Evolutionary conservation across 805 yeast species (phyloP), one percentile per base, ranked within the genome.

Genomic region (Torulaspora gathmanii): DNA sequence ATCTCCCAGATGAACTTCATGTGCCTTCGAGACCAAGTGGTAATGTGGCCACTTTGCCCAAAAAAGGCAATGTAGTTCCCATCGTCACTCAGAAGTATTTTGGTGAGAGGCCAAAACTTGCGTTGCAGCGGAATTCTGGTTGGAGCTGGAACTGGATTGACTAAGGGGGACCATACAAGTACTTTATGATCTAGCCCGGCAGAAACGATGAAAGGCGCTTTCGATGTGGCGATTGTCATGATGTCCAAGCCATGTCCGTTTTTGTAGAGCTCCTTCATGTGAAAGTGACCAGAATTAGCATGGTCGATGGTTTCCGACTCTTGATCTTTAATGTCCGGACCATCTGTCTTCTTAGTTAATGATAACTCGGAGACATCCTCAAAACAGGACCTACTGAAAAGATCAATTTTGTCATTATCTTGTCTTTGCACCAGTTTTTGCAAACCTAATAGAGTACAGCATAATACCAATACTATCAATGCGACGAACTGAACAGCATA

Each of bases 131-230:
- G 75, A 22, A 73, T 56, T 37, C 67, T 70, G 1, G 74, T 69
- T 6, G 79, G 80, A 19, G 56, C 49, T 41, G 73, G 82, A 40
- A 66, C 61, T 33, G 72, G 85, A 16, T 58, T 63, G 1, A 70
- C 63, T 44, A 80, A 58, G 3, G 89, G 89, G 0, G 86, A 82
- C 95, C 95, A 86, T 9, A 86, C 77, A 26, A 79, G 61, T 3
- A 86, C 72, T 47, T 73, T 77, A 53, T 83, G 89, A 55, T 86
- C 95, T 57, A 87, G 67, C 3, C 90, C 91, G 22, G 83, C 74
- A 1, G 85, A 74, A 0, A 86, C 79, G 19, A 85, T 71, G 54
- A 84, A 82, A 2, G 87, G 80, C 11, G 76, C 68, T 16, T 72
- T 62, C 11, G 86, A 80, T 0, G 87, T 75, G n/a, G 72, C 65